Conservation (phyloP, 345 rosid species). For the Aquilaria sinensis region DNA sequence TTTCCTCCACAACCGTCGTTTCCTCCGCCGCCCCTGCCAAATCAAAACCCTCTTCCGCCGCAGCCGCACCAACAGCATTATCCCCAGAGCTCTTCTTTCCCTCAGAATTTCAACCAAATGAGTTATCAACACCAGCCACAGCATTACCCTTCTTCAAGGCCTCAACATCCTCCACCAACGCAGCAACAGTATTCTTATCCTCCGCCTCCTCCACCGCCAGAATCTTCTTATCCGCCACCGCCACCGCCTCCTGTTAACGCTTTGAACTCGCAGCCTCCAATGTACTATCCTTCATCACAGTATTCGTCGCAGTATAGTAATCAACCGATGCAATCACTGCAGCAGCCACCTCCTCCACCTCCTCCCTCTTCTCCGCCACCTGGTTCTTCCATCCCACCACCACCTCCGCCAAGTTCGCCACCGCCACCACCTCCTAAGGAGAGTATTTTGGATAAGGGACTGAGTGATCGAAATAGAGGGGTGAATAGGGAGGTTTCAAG, state of each 20-base stretch:
- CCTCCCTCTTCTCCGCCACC: conserved; percentile 58
- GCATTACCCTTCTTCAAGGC: conserved; percentile 23
- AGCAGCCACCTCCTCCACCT: conserved; percentile 54
- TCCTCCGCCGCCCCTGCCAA: conserved; percentile 28
- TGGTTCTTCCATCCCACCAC: conserved; percentile 50
- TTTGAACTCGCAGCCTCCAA: conserved; percentile 29
- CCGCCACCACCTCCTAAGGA: conserved; percentile 73
- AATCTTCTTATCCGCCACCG: conserved; percentile 47
- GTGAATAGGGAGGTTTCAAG: conserved; percentile 22
- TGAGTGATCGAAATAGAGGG: conserved; percentile 35
- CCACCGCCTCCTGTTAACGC: conserved; percentile 39
- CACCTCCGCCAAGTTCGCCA: conserved; percentile 92
- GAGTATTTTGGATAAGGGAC: conserved; percentile 18
- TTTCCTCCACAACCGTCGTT: conserved; percentile 43
- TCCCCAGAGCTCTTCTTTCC: conserved; percentile 19
- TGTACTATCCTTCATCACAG: conserved; percentile 49
- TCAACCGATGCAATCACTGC: conserved; percentile 35
- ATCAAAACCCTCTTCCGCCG: conserved; percentile 19
- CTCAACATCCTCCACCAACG: conserved; percentile 48
- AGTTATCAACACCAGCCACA: conserved; percentile 20
- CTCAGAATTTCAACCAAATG: conserved; percentile 23
- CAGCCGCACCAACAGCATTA: conserved; percentile 21
- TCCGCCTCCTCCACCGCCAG: conserved; percentile 58
- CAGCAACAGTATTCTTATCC: conserved; percentile 63
- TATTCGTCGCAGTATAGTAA: conserved; percentile 47